Evolutionary conservation across 768 basidiomycete species (phyloP).

Genomic region (Pisolithus microcarpus): DNA sequence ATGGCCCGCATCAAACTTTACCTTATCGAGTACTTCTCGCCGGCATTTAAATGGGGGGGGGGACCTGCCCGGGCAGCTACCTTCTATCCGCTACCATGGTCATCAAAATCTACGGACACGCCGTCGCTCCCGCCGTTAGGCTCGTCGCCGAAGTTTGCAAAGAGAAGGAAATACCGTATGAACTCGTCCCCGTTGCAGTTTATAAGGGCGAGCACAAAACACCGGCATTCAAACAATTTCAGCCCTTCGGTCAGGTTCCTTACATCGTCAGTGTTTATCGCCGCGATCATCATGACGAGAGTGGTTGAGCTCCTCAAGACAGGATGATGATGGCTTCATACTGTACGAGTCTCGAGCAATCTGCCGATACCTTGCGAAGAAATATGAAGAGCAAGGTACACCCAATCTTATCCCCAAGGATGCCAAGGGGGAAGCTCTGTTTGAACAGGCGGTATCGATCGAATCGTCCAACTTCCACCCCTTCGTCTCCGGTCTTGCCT

Average conservation of each 20-base stretch:
- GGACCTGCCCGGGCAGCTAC: no score
- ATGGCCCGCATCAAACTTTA: no score
- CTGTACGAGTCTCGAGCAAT: slow-evolving; percentile 25
- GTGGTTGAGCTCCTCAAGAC: neutral
- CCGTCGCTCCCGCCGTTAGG: slow-evolving; percentile 6
- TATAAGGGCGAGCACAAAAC: slow-evolving; percentile 13
- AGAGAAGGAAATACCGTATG: slow-evolving; percentile 9
- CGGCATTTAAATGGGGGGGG: neutral
- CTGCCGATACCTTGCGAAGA: slow-evolving; percentile 24
- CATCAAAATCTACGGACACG: slow-evolving; percentile 11
- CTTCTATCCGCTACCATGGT: slow-evolving; percentile 6
- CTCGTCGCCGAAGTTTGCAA: slow-evolving; percentile 12
- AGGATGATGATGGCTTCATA: slow-evolving; percentile 47
- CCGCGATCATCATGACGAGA: neutral
- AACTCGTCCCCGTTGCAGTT: slow-evolving; percentile 20
- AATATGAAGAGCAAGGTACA: slow-evolving; percentile 18
- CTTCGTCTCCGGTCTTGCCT: slow-evolving; percentile 33
- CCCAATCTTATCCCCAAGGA: slow-evolving; percentile 14
- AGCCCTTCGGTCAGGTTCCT: slow-evolving; percentile 32
- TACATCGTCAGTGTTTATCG: slow-evolving; percentile 13
- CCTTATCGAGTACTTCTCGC: no score
- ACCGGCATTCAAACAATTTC: slow-evolving; percentile 14
- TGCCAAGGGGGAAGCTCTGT: slow-evolving; percentile 9
- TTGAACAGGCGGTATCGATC: slow-evolving; percentile 19
- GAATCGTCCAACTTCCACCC: slow-evolving; percentile 41